Evolutionary conservation across 202 grass and related monocot genomes (phyloP).

Genomic region (Setaria italica): DNA sequence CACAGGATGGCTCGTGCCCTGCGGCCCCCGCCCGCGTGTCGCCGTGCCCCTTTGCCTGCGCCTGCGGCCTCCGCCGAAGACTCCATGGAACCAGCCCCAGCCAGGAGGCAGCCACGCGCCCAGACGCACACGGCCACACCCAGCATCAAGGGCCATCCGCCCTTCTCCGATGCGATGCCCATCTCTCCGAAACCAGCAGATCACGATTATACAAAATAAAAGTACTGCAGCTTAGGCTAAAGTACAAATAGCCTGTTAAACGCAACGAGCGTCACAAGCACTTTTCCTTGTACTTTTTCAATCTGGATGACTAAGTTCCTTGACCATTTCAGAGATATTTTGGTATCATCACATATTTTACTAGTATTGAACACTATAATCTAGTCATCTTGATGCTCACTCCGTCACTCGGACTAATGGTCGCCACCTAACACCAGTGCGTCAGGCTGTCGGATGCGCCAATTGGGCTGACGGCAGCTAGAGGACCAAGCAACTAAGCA

Average conservation of each 20-base stretch:
- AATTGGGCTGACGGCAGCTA: background rate
- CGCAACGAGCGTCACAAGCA: background rate
- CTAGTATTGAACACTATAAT: background rate
- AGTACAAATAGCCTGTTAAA: background rate
- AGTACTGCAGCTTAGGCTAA: background rate
- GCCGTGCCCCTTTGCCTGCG: background rate
- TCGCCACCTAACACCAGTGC: background rate
- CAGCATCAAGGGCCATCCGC: background rate
- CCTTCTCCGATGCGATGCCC: background rate
- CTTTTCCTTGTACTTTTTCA: background rate
- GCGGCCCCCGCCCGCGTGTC: background rate
- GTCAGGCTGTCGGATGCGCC: background rate
- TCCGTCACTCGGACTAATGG: background rate
- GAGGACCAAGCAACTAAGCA: background rate
- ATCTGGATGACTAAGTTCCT: background rate
- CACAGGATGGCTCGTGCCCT: conserved; percentile 23
- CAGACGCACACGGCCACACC: background rate
- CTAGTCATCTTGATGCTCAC: too few species aligned
- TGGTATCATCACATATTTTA: background rate
- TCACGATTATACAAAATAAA: background rate
- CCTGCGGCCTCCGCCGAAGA: background rate
- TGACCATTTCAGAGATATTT: conserved; percentile 22
- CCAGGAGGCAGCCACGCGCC: background rate
- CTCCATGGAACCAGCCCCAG: too few species aligned
- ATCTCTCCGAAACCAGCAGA: background rate